phyloP scores from a whole-genome alignment of 768 basidiomycete species.

The Tricholoma furcatifolium region DNA sequence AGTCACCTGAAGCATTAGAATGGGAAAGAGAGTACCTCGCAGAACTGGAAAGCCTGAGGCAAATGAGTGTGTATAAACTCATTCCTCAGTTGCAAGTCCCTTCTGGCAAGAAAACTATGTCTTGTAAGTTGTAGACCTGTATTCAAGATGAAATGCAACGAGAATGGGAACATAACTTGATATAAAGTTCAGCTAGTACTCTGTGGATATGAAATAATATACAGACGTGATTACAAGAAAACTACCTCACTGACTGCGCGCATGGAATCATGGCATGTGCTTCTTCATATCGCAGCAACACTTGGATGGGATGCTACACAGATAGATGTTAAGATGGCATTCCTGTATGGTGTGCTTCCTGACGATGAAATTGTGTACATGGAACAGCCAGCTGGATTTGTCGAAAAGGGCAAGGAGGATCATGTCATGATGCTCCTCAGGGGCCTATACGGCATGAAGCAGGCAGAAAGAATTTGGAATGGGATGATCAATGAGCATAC shows the following conservation, averaged over 20 bases:
- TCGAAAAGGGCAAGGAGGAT: neutral
- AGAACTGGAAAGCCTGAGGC: conserved; percentile 23
- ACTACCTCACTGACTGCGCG: no score
- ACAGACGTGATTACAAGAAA: no score
- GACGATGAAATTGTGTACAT: neutral
- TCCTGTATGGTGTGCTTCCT: neutral
- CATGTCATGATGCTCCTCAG: neutral
- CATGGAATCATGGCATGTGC: no score
- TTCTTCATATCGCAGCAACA: neutral
- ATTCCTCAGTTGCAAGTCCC: conserved; percentile 18
- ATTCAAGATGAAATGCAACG: conserved; percentile 28
- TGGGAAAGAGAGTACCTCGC: conserved; percentile 18
- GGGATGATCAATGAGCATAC: neutral
- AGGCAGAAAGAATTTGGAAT: neutral
- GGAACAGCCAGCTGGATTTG: conserved; percentile 2
- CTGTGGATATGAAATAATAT: conserved; percentile 37
- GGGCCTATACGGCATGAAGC: conserved; percentile 2
- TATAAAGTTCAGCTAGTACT: conserved; percentile 34
- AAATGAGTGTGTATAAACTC: conserved; percentile 27
- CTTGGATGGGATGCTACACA: neutral
- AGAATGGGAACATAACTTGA: conserved; percentile 22
- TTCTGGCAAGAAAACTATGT: conserved; percentile 23
- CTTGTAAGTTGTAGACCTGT: conserved; percentile 15
- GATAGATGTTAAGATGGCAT: conserved; percentile 1
- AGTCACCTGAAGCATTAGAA: no score